Evolutionary conservation across 176 grass and related monocot genomes (phyloP).

Genomic region (Oryza meridionalis): DNA sequence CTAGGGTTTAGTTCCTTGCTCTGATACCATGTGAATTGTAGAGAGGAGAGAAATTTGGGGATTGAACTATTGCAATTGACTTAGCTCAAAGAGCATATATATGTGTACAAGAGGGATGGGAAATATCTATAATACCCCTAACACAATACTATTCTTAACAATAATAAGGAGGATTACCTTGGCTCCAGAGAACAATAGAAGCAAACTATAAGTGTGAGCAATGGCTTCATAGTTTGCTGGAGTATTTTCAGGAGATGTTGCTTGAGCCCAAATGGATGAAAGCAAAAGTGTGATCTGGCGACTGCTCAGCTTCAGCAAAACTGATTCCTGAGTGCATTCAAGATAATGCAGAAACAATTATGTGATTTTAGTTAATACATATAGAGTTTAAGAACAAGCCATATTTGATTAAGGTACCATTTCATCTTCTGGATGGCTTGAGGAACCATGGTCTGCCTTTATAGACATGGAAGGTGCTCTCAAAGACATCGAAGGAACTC

Average conservation of each 20-base stretch:
- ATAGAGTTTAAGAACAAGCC: slow-evolving; percentile 13
- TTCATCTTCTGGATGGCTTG: slow-evolving; percentile 56
- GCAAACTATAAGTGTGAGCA: slow-evolving; percentile 93
- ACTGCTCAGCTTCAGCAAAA: slow-evolving; percentile 77
- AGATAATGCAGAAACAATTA: slow-evolving; percentile 41
- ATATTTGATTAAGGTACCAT: slow-evolving; percentile 53
- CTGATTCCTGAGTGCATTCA: slow-evolving; percentile 69
- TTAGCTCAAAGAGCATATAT: too few relatives aligned
- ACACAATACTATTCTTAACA: too few relatives aligned
- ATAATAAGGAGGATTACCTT: slow-evolving; percentile 69
- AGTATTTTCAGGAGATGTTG: slow-evolving; percentile 73
- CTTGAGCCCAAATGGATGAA: slow-evolving; percentile 96
- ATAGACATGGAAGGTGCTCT: slow-evolving; percentile 64
- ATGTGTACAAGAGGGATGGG: too few relatives aligned
- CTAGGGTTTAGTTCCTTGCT: too few relatives aligned
- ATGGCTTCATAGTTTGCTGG: slow-evolving; percentile 97
- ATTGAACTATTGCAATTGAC: too few relatives aligned
- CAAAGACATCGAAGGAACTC: slow-evolving; percentile 46
- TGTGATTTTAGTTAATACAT: slow-evolving; percentile 36
- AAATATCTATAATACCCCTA: too few relatives aligned
- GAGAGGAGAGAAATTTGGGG: too few relatives aligned
- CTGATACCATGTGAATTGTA: too few relatives aligned
- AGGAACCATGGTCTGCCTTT: slow-evolving; percentile 53
- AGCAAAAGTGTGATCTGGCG: slow-evolving; percentile 92
- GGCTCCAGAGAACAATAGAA: slow-evolving; percentile 80